A percentile compares a stretch with the other conserved stretches of the same genome.
phyloP scores from a whole-genome alignment of 805 yeast species.

The Candida odintsovae region DNA sequence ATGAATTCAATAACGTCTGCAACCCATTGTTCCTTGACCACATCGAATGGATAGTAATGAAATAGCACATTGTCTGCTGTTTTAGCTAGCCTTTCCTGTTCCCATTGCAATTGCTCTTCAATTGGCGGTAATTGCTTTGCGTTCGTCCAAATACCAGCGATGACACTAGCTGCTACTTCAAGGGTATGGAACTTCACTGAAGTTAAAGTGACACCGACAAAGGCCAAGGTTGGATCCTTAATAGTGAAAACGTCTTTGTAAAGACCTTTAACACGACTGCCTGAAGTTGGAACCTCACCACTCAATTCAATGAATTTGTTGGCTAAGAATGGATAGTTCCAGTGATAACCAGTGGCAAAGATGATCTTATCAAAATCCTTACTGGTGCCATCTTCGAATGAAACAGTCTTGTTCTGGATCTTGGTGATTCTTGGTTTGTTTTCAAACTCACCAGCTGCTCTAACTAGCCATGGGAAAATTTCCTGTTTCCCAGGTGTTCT shows the following conservation, averaged over 20 bases:
- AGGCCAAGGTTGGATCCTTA: slow-evolving; percentile 39
- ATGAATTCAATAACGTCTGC: slow-evolving; percentile 22
- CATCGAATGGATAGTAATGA: slow-evolving; percentile 28
- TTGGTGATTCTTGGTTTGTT: slow-evolving; percentile 23
- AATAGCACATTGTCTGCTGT: slow-evolving; percentile 21
- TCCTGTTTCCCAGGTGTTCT: slow-evolving; percentile 66
- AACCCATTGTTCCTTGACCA: slow-evolving; percentile 24
- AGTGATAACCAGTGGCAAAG: slow-evolving; percentile 39
- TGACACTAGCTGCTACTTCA: slow-evolving; percentile 43
- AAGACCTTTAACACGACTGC: slow-evolving; percentile 32
- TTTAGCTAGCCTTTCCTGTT: slow-evolving; percentile 19
- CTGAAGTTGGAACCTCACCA: slow-evolving; percentile 12
- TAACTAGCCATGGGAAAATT: slow-evolving; percentile 35
- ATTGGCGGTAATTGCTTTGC: slow-evolving; percentile 33
- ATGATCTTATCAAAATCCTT: slow-evolving; percentile 30
- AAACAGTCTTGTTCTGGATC: slow-evolving; percentile 22
- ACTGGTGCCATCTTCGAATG: slow-evolving; percentile 29
- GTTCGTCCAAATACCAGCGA: slow-evolving; percentile 50
- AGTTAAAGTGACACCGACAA: slow-evolving; percentile 34
- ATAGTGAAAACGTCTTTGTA: slow-evolving; percentile 38
- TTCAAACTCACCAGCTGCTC: slow-evolving; percentile 32
- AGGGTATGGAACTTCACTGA: slow-evolving; percentile 43
- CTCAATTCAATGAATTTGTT: slow-evolving; percentile 15
- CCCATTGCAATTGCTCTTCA: slow-evolving; percentile 34
- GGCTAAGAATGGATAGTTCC: slow-evolving; percentile 31